Evolutionary conservation across 352 stramenopile genomes (phyloP).

Genomic region (Globisporangium alternatum): DNA sequence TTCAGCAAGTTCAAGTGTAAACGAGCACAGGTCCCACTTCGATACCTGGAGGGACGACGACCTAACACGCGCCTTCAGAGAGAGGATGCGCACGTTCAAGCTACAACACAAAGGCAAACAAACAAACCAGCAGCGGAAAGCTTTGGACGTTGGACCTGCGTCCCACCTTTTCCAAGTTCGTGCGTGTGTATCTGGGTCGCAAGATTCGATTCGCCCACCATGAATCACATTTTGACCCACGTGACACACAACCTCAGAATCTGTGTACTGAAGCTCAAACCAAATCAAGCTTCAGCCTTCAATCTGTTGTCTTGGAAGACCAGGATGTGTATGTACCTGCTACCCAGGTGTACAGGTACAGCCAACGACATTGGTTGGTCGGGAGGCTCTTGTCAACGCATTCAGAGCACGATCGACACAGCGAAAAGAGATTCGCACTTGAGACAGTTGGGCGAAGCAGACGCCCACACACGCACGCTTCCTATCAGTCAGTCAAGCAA

Average conservation of each 20-base stretch:
- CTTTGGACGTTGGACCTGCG: too few species aligned
- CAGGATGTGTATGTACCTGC: background rate
- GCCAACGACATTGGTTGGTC: background rate
- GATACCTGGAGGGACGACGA: background rate
- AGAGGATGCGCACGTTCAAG: too few species aligned
- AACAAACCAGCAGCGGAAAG: background rate
- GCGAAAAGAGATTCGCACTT: too few species aligned
- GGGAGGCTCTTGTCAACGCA: background rate
- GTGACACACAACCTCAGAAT: background rate
- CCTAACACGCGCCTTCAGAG: conserved; percentile 1
- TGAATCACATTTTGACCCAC: background rate
- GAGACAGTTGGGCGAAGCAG: too few species aligned
- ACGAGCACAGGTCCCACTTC: conserved; percentile 6
- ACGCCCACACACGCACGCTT: too few species aligned
- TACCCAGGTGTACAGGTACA: too few species aligned
- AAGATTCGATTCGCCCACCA: background rate
- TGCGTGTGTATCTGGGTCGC: too few species aligned
- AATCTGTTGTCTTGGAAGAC: background rate
- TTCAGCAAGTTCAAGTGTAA: conserved; percentile 8
- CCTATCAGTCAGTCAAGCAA: too few species aligned
- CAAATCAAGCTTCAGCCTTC: background rate
- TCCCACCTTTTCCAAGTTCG: too few species aligned
- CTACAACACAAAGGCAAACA: background rate
- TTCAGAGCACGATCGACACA: too few species aligned
- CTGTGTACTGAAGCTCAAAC: background rate